A percentile compares a stretch with the other conserved stretches of the same genome.
Evolutionary conservation across 345 rosid genomes (phyloP).

Genomic region (Nasturtium officinale): DNA sequence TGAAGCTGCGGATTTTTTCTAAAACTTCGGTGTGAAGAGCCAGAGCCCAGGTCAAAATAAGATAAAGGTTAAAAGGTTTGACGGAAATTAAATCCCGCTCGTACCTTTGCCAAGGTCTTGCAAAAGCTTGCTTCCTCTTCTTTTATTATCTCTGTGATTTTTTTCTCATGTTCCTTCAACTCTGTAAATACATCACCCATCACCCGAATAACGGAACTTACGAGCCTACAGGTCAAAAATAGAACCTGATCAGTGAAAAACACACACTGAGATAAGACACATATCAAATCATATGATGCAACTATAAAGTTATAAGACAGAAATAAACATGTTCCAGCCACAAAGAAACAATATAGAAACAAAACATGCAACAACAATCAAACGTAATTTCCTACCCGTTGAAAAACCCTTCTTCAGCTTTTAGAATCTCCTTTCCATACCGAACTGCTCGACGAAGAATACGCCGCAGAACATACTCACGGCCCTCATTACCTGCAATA

Average conservation of each 20-base stretch:
- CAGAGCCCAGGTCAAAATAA: background rate
- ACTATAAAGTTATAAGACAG: background rate
- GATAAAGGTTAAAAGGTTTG: background rate
- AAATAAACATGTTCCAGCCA: background rate
- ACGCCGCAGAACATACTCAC: conserved; percentile 93
- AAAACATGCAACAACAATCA: background rate
- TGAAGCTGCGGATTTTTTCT: background rate
- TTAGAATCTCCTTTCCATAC: conserved; percentile 85
- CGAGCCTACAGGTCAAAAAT: conserved; percentile 59
- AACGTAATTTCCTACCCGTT: conserved; percentile 60
- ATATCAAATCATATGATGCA: conserved; percentile 3
- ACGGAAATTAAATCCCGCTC: conserved; percentile 15
- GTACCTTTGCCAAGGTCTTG: conserved; percentile 81
- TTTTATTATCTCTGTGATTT: conserved; percentile 68
- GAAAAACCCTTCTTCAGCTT: conserved; percentile 91
- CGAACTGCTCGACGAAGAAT: conserved; percentile 98
- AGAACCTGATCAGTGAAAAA: conserved; percentile 20
- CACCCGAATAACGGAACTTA: conserved; percentile 64
- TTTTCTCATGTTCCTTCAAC: conserved; percentile 76
- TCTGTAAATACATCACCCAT: conserved; percentile 90
- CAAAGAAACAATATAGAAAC: conserved; percentile 7
- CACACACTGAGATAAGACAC: background rate
- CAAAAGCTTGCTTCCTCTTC: conserved; percentile 95
- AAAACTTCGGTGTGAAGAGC: background rate
- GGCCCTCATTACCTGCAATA: conserved; percentile 87